phyloP scores from a whole-genome alignment of 345 rosid genomes.

The Raphanus sativus region DNA sequence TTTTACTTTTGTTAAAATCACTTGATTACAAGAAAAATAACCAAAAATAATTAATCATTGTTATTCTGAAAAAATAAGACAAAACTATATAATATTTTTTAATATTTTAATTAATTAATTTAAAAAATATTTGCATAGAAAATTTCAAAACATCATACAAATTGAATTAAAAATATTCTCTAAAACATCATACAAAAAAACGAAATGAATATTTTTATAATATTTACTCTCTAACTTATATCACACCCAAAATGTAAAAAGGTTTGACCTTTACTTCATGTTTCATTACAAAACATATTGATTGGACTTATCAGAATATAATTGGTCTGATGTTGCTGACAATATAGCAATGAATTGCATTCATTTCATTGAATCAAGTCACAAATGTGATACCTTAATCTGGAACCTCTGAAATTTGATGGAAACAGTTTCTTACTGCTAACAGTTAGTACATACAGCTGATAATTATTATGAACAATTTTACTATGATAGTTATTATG shows the following conservation, averaged over 20 bases:
- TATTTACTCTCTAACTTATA: background rate
- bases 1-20: too few relatives aligned
- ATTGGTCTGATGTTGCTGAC: background rate
- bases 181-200: too few relatives aligned
- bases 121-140: too few relatives aligned
- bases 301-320: background rate
- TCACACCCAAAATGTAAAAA: background rate
- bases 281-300: background rate
- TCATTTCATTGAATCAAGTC: background rate
- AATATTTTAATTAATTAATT: too few relatives aligned
- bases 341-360: background rate
- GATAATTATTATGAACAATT: conserved; percentile 6
- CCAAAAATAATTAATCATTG: too few relatives aligned
- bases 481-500: background rate
- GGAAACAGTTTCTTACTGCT: conserved; percentile 13
- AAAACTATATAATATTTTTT: too few relatives aligned
- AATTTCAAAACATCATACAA: too few relatives aligned
- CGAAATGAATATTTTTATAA: too few relatives aligned
- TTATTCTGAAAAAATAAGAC: too few relatives aligned
- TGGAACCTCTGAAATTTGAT: conserved; percentile 13
- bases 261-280: background rate
- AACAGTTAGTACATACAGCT: conserved; percentile 13
- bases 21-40: too few relatives aligned
- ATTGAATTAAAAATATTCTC: too few relatives aligned
- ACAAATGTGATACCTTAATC: background rate